Evolutionary conservation across 768 basidiomycete species (phyloP), one percentile per base, ranked within the genome.

Genomic region (Boletus rex-veris): DNA sequence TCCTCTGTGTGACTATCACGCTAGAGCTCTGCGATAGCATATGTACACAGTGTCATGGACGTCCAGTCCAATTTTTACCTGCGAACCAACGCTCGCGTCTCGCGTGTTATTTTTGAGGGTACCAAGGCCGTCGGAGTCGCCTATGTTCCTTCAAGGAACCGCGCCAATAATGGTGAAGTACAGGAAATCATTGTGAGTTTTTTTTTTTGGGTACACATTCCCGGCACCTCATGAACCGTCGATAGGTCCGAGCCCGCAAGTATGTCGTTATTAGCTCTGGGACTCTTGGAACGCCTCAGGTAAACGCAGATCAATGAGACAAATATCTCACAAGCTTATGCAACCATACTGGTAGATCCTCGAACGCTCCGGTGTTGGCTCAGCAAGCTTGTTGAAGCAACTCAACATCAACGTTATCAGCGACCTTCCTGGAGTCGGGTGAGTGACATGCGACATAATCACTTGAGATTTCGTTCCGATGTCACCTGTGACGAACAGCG

Each of bases 11-110:
- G 10, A 21, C 57, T 26, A 14, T 19, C 37, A 24, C 19, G 11
- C 48, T 59, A 37, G 15, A 31, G n/a, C 11, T 18, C 24, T 7
- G 18, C 28, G 37, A 28, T 52, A 81, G 83, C 82, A 18, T 85
- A 85, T 64, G 81, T 86, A 40, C 84, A 85, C 76, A 81, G 83
- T 51, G 84, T 86, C 37, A 84, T 81, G 82, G 84, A 86, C 59
- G 69, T 79, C 38, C 86, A 88, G 69, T 73, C 61, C 63, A 88
- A 87, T 72, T 74, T 88, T 19, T 85, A 76, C 73, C 71, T 88
- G 43, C 81, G 83, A 66, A 80, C 77, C 52, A 86, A 86, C 63
- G 74, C 85, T 8, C 80, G 81, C n/a, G 85, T 82, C 16, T 80
- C 77, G 7, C 80, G 86, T 28, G 84, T 88, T 54, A 80, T 88